Evolutionary conservation across 257 asterid species (phyloP).

Genomic region (Lavandula angustifolia): DNA sequence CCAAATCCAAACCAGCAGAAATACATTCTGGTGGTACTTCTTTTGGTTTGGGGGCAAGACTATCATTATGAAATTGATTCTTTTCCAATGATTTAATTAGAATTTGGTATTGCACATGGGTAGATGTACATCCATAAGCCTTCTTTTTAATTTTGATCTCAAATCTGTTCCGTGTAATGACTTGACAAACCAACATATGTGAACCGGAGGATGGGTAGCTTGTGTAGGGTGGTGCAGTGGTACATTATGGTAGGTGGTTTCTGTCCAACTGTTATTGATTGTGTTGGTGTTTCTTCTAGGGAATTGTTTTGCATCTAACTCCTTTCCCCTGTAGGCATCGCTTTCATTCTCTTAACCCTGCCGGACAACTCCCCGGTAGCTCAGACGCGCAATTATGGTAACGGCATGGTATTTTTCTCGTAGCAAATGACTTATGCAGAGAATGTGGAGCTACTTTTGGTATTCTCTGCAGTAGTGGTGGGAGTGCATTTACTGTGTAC

Average conservation of each 20-base stretch:
- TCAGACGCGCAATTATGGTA: constrained; percentile 13
- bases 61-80: not conserved
- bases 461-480: not conserved
- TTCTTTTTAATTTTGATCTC: constrained; percentile 18
- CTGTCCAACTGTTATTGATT: constrained; percentile 20
- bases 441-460: constrained; percentile 8
- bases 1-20: constrained; percentile 15
- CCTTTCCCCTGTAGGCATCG: constrained; percentile 14
- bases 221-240: constrained; percentile 24
- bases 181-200: constrained; percentile 16
- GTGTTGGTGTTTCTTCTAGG: constrained; percentile 29
- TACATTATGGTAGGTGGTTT: constrained; percentile 32
- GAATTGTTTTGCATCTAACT: constrained; percentile 26
- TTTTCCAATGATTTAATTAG: constrained; percentile 23
- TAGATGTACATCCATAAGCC: constrained; percentile 22
- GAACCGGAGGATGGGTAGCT: constrained; percentile 1
- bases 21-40: constrained; percentile 23
- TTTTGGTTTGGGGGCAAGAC: constrained; percentile 18
- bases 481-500: constrained; percentile 6
- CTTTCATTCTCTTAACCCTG: constrained; percentile 30
- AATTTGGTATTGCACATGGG: constrained; percentile 36
- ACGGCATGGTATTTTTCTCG: not conserved
- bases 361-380: constrained; percentile 21
- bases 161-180: constrained; percentile 20
- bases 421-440: constrained; percentile 14